Conservation (phyloP, 78 protist species). For the Dictyostelium capitatum region DNA sequence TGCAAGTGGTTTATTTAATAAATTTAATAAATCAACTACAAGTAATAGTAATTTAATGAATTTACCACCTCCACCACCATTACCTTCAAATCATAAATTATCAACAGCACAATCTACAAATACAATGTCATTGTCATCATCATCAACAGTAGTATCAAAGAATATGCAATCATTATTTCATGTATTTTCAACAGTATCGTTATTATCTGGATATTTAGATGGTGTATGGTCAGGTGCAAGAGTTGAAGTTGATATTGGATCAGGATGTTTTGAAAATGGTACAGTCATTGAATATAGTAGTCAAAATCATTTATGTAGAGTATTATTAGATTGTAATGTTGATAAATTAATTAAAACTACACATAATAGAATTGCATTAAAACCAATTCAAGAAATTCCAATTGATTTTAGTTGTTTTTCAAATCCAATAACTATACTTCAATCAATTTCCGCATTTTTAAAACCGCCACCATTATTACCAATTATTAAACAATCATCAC, state of each 20-base stretch:
- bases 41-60: background rate
- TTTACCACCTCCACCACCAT: background rate
- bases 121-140: background rate
- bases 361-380: slow-evolving; percentile 21
- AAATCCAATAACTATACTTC: background rate
- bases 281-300: slow-evolving; percentile 53
- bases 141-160: background rate
- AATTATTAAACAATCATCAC: background rate
- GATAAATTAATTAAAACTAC: slow-evolving; percentile 9
- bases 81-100: background rate
- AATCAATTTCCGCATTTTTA: slow-evolving; percentile 27
- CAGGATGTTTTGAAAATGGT: slow-evolving; percentile 62
- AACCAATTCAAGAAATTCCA: slow-evolving; percentile 54
- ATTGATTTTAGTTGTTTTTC: slow-evolving; percentile 47
- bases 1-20: background rate
- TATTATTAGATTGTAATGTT: slow-evolving; percentile 56
- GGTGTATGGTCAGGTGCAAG: slow-evolving; percentile 69
- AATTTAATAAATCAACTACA: background rate
- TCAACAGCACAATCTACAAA: background rate
- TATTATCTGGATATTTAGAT: slow-evolving; percentile 69
- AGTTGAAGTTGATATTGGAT: slow-evolving; percentile 68
- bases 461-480: slow-evolving; percentile 3
- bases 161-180: slow-evolving; percentile 50
- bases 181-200: slow-evolving; percentile 41
- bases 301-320: slow-evolving; percentile 5